Conservation (phyloP, 139 green algal genomes). For the Microglena sp. region DNA sequence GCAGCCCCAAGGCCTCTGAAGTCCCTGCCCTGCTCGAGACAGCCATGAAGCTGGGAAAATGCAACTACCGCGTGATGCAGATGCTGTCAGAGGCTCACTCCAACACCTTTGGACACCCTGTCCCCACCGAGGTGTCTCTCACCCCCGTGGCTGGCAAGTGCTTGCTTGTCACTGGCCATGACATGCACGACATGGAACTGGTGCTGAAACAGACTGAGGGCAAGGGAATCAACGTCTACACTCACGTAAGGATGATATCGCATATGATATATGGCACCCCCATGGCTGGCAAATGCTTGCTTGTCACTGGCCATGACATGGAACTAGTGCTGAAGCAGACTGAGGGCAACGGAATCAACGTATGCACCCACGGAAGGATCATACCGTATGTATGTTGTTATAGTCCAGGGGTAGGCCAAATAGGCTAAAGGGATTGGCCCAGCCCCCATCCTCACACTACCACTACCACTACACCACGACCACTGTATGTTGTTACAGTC, state of each 20-base stretch:
- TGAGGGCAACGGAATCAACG: constrained; percentile 13
- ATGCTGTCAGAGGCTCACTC: no score
- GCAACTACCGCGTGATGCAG: no score
- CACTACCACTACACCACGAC: no score
- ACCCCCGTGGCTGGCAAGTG: constrained; percentile 47
- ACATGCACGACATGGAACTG: constrained; percentile 45
- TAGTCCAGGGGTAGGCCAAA: constrained; percentile 5
- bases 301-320: constrained; percentile 65
- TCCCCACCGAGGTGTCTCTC: constrained; percentile 45
- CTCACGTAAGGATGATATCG: no score
- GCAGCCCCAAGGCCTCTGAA: no score
- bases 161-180: constrained; percentile 65
- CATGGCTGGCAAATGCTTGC: constrained; percentile 50
- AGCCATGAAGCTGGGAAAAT: no score
- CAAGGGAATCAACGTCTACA: constrained; percentile 49
- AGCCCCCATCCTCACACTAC: no score
- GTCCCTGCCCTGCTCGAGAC: no score
- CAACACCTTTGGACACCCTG: constrained; percentile 44
- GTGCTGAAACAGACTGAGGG: constrained; percentile 12
- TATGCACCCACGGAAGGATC: constrained; percentile 81
- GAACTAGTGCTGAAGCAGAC: constrained; percentile 9
- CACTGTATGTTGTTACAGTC: no score
- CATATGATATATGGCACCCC: constrained; percentile 48
- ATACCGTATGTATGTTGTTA: no score
- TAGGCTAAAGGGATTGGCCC: no score